Percentiles rank a stretch among this genome's conserved stretches.
phyloP scores from a whole-genome alignment of 2,329 filamentous ascomycete species.

The Ophiostoma perfectum region DNA sequence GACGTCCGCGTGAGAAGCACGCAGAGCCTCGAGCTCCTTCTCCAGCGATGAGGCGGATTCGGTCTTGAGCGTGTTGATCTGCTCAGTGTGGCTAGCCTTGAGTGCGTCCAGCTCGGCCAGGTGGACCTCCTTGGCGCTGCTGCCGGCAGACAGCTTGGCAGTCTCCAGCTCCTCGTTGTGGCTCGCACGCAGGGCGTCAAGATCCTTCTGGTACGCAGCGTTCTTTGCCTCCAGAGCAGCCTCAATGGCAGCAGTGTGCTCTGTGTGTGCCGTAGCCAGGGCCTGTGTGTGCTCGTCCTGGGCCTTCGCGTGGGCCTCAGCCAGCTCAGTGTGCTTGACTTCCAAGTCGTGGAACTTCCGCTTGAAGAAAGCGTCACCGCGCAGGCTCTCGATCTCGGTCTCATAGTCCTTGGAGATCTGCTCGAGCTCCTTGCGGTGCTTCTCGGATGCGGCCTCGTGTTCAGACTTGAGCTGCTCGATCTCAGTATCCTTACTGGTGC shows the following conservation, averaged over 20 bases:
- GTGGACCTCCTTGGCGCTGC: constrained; percentile 39
- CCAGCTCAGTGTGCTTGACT: constrained; percentile 49
- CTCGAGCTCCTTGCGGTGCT: constrained; percentile 54
- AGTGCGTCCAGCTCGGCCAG: constrained; percentile 50
- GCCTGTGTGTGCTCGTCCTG: constrained; percentile 36
- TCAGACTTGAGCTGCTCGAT: constrained; percentile 49
- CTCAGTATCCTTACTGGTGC: constrained; percentile 42
- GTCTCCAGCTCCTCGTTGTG: constrained; percentile 55
- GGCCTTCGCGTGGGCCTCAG: constrained; percentile 35
- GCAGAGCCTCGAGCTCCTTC: constrained; percentile 36
- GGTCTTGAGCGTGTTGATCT: constrained; percentile 47
- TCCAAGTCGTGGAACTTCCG: constrained; percentile 58
- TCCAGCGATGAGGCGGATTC: constrained; percentile 40
- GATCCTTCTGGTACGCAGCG: constrained; percentile 47
- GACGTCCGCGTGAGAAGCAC: constrained; percentile 40
- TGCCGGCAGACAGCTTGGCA: constrained; percentile 49
- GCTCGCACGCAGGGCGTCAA: constrained; percentile 51
- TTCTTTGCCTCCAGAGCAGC: constrained; percentile 46
- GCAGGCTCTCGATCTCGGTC: constrained; percentile 58
- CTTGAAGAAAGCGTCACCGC: constrained; percentile 59
- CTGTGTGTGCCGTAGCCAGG: constrained; percentile 40
- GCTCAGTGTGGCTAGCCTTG: constrained; percentile 53
- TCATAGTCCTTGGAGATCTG: constrained; percentile 57
- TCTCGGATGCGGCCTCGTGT: constrained; percentile 38
- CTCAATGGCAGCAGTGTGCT: constrained; percentile 30